Conservation (phyloP, 257 asterid species). For the Penstemon newberryi region DNA sequence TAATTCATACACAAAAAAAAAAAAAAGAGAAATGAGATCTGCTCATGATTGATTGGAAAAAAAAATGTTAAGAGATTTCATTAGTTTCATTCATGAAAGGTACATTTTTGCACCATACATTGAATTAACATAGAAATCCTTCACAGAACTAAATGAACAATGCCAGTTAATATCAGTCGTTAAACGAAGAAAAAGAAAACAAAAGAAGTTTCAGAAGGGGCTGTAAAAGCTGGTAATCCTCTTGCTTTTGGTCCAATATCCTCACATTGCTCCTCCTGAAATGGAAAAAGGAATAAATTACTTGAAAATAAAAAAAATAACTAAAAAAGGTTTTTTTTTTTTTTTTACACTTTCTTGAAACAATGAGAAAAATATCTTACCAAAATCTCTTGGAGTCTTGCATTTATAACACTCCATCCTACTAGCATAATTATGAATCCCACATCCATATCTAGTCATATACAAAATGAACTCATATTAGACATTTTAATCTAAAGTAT, state of each 20-base stretch:
- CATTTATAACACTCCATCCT: constrained; percentile 73
- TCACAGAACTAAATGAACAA: constrained; percentile 14
- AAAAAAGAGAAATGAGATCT: too few species aligned
- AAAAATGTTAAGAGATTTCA: not conserved
- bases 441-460: constrained; percentile 39
- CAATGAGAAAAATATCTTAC: constrained; percentile 35
- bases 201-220: constrained; percentile 8
- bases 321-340: not conserved
- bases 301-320: not conserved
- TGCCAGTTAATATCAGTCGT: constrained; percentile 25
- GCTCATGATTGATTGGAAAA: too few species aligned
- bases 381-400: constrained; percentile 57
- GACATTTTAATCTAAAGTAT: not conserved
- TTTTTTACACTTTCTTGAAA: not conserved
- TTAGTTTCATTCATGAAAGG: constrained; percentile 17
- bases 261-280: constrained; percentile 40
- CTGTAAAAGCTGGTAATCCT: constrained; percentile 3
- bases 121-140: constrained; percentile 11
- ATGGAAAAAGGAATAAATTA: not conserved
- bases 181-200: not conserved
- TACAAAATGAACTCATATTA: too few species aligned
- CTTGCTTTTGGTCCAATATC: not conserved
- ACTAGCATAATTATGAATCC: constrained; percentile 75
- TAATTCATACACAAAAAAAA: too few species aligned
- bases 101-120: constrained; percentile 23